Evolutionary conservation across 2,329 filamentous ascomycete species (phyloP).

Genomic region (Calonectria leucothoes): DNA sequence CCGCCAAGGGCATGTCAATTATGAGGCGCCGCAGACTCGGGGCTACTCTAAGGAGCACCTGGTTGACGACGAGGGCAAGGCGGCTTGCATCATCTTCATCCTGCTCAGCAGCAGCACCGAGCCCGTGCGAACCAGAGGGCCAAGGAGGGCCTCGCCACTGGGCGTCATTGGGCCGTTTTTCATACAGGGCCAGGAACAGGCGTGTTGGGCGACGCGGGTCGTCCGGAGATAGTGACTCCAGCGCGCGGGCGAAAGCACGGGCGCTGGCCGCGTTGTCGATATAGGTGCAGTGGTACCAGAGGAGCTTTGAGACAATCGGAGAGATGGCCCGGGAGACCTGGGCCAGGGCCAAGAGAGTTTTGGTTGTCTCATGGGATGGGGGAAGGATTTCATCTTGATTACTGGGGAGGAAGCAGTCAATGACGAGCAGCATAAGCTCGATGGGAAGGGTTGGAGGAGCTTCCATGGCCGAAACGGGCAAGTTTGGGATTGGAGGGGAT

Average conservation of each 20-base stretch:
- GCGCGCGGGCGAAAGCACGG: conserved; percentile 5
- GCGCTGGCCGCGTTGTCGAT: conserved; percentile 2
- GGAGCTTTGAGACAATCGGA: conserved; percentile 10
- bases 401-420: conserved; percentile 12
- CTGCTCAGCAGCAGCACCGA: too few relatives aligned
- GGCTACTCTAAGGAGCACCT: background rate
- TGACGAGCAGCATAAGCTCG: conserved; percentile 2
- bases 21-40: conserved; percentile 13
- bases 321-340: conserved; percentile 11
- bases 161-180: background rate
- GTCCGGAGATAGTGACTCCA: conserved; percentile 5
- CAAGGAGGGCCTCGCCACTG: background rate
- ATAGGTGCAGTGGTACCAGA: conserved; percentile 14
- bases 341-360: conserved; percentile 17
- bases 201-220: conserved; percentile 12
- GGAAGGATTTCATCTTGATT: conserved; percentile 17
- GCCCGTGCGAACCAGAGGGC: background rate
- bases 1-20: conserved; percentile 15
- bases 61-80: background rate
- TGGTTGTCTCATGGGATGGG: conserved; percentile 11
- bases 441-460: background rate
- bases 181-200: conserved; percentile 14
- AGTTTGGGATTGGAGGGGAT: background rate
- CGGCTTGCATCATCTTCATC: background rate
- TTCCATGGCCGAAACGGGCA: conserved; percentile 1